phyloP scores from a whole-genome alignment of 2,329 filamentous ascomycete genomes.

The Apiospora koreana region DNA sequence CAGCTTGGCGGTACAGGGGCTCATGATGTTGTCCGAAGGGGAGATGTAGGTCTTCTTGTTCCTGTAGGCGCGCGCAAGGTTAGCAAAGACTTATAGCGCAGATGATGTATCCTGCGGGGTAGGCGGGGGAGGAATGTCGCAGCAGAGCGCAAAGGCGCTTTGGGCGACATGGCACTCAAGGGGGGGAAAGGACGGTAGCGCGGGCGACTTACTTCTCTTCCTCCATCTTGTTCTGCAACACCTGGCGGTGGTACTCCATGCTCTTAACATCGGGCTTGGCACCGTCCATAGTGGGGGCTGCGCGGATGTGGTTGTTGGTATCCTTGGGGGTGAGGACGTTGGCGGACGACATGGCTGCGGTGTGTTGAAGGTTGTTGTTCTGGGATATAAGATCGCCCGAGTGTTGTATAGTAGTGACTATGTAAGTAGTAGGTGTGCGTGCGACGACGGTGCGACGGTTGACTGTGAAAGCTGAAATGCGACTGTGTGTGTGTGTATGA shows the following conservation, averaged over 20 bases:
- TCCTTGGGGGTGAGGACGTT: conserved; percentile 67
- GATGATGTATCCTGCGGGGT: neutral
- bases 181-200: neutral
- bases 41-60: conserved; percentile 67
- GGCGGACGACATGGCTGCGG: conserved; percentile 51
- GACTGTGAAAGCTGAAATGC: neutral
- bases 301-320: conserved; percentile 52
- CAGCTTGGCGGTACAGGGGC: conserved; percentile 81
- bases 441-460: no score
- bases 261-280: conserved; percentile 57
- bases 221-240: conserved; percentile 72
- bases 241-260: conserved; percentile 78
- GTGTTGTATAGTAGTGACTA: neutral
- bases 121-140: neutral
- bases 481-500: neutral
- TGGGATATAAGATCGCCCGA: neutral
- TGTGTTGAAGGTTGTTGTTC: neutral
- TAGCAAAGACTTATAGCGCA: neutral
- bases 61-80: conserved; percentile 23
- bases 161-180: neutral
- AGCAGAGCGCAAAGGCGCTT: no score
- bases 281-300: conserved; percentile 27
- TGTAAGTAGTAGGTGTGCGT: no score
- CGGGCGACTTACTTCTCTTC: conserved; percentile 59
- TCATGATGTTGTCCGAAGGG: conserved; percentile 88